Evolutionary conservation across 306 rosid species (phyloP), one percentile per base, ranked within the genome.

Genomic region (Vigna angularis): DNA sequence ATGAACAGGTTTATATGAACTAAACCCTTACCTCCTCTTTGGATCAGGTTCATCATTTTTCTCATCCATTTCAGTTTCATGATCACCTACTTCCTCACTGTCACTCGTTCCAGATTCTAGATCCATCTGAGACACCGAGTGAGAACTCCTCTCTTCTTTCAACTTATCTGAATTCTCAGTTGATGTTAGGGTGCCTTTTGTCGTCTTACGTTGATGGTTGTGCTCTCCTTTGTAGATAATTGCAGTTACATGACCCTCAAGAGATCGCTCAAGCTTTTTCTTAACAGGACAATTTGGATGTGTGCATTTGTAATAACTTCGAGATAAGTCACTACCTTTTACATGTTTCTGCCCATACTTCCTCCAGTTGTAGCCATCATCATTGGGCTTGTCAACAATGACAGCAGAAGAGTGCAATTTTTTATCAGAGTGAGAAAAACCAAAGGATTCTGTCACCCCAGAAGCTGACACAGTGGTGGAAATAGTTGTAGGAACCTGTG

Each of bases 281-380:
- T 88, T 92, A 11, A 92, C 97, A 6, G 86, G 85, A 68, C 97
- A 92, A 18, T 45, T 82, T 5, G 81, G 85, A 74, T 81, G 72
- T 4, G 93, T 65, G 52, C 71, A 65, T 12, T 65, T 65, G 13
- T 65, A 65, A 40, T 65, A 65, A 11, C 71, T 65, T 88, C 95
- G 78, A 72, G 95, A 94, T 68, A 87, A 90, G 45, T 92, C 93
- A 63, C 97, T 88, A 9, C 97, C 97, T 36, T 92, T 92, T 77
- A 92, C 96, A 62, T 87, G 90, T 85, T 90, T 92, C 85, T 90
- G 97, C 49, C 97, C 97, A 71, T 92, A 92, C 74, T 92, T 90
- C 52, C 97, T 83, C 97, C 97, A 92, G 70, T 88, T 92, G 84
- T 64, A 92, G 45, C 93, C 95, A 66, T 92, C 97, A 1, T 81